Conservation (phyloP, 2,329 filamentous ascomycete genomes). For the Pyricularia sp. region DNA sequence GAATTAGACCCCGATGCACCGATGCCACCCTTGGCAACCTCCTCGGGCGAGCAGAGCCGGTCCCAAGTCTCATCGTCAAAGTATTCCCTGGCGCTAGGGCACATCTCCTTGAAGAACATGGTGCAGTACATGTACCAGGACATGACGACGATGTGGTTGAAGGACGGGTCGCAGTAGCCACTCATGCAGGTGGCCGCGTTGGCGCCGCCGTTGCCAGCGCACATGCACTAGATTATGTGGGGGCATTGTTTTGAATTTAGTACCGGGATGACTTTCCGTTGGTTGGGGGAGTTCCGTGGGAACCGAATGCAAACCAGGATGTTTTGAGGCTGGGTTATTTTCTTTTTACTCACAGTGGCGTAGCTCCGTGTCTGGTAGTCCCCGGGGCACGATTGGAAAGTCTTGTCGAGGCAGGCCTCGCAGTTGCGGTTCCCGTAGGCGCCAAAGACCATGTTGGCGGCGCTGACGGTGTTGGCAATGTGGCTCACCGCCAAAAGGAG, state of each 20-base stretch:
- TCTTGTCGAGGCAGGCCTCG: background rate
- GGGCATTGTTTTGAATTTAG: background rate
- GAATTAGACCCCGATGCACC: background rate
- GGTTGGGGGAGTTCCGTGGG: background rate
- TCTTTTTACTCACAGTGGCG: background rate
- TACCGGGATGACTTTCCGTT: background rate
- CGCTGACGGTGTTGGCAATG: background rate
- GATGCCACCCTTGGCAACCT: background rate
- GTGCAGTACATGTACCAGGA: conserved; percentile 4
- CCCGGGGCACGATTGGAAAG: background rate
- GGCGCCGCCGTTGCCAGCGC: background rate
- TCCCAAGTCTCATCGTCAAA: background rate
- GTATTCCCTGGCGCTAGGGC: background rate
- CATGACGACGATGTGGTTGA: conserved; percentile 1
- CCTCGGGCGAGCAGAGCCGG: conserved; percentile 1
- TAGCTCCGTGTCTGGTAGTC: background rate
- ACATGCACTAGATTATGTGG: background rate
- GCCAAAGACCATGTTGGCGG: background rate
- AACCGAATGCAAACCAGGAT: too few relatives aligned
- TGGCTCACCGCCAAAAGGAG: background rate
- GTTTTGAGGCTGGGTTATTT: too few relatives aligned
- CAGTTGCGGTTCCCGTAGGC: background rate
- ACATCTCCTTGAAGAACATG: conserved; percentile 1
- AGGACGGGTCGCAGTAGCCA: background rate
- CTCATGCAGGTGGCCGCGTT: background rate